Evolutionary conservation across 2,329 filamentous ascomycete genomes (phyloP).

Genomic region (Paraphaeosphaeria minitans): DNA sequence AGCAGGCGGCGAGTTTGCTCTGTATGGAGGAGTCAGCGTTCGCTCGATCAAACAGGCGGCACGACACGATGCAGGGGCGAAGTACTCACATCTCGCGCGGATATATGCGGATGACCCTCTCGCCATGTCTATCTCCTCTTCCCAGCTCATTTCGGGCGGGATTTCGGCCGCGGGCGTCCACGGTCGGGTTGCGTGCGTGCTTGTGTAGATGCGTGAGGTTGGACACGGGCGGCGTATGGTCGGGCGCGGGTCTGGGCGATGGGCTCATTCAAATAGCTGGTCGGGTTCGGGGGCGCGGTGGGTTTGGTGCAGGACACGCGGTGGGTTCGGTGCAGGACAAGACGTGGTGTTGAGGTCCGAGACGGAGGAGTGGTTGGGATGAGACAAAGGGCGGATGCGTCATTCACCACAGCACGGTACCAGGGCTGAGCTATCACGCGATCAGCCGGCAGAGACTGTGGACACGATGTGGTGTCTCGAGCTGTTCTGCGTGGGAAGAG

Average conservation of each 20-base stretch:
- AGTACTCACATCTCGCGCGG: conserved; percentile 47
- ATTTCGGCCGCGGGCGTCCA: conserved; percentile 46
- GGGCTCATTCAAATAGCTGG: conserved; percentile 46
- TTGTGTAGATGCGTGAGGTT: conserved; percentile 44
- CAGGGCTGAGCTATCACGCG: conserved; percentile 5
- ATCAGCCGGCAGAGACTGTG: background rate
- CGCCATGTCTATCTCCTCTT: conserved; percentile 47
- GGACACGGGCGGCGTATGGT: conserved; percentile 38
- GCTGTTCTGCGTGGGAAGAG: background rate
- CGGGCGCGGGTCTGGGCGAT: conserved; percentile 42
- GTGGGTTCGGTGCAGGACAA: background rate
- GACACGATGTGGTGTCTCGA: background rate
- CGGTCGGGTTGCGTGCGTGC: conserved; percentile 42
- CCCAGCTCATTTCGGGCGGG: conserved; percentile 49
- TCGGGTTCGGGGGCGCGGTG: conserved; percentile 12
- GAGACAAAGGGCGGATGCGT: conserved; percentile 14
- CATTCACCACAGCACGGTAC: conserved; percentile 1
- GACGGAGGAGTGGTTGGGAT: conserved; percentile 6
- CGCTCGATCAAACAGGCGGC: background rate
- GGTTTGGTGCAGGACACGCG: background rate
- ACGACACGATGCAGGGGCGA: background rate
- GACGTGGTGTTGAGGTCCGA: conserved; percentile 10
- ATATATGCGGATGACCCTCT: conserved; percentile 48
- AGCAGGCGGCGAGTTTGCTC: conserved; percentile 46
- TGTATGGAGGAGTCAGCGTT: conserved; percentile 24